phyloP scores from a whole-genome alignment of 2,329 filamentous ascomycete species.

The Aspergillus sclerotialis region DNA sequence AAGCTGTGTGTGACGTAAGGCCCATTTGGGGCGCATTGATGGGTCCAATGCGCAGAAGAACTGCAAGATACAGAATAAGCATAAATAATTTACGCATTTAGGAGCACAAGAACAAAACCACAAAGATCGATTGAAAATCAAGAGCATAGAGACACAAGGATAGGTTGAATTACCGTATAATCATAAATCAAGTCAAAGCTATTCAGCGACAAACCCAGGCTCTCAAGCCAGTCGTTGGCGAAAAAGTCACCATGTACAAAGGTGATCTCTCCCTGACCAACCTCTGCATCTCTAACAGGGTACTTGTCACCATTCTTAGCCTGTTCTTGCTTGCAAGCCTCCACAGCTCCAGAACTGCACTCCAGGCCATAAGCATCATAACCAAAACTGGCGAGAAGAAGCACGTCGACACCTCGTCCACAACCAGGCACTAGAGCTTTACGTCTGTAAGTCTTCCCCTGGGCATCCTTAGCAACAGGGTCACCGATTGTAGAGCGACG shows the following conservation, averaged over 20 bases:
- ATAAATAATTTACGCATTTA: not conserved
- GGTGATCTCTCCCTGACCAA: slow-evolving; percentile 32
- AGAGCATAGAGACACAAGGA: not conserved
- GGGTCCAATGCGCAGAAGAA: slow-evolving; percentile 57
- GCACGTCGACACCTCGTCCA: slow-evolving; percentile 73
- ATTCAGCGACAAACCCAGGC: slow-evolving; percentile 23
- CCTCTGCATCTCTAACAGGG: slow-evolving; percentile 23
- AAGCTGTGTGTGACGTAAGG: slow-evolving; percentile 48
- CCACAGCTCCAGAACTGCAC: slow-evolving; percentile 46
- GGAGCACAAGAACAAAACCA: not conserved
- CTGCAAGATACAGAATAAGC: slow-evolving; percentile 26
- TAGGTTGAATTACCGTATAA: slow-evolving; percentile 43
- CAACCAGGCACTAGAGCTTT: slow-evolving; percentile 73
- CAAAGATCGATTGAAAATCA: not conserved
- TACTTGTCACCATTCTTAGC: slow-evolving; percentile 27
- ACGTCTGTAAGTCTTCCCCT: slow-evolving; percentile 30
- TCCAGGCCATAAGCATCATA: slow-evolving; percentile 75
- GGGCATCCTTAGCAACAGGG: slow-evolving; percentile 16
- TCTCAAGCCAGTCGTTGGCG: slow-evolving; percentile 34
- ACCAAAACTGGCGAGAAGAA: slow-evolving; percentile 65
- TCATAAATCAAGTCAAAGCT: slow-evolving; percentile 36
- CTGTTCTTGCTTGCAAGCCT: slow-evolving; percentile 31
- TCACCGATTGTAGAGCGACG: slow-evolving; percentile 30
- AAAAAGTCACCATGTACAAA: slow-evolving; percentile 43
- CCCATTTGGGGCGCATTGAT: slow-evolving; percentile 51